Evolutionary conservation across 2,329 filamentous ascomycete species (phyloP).

Genomic region (Fusarium pilosicola): DNA sequence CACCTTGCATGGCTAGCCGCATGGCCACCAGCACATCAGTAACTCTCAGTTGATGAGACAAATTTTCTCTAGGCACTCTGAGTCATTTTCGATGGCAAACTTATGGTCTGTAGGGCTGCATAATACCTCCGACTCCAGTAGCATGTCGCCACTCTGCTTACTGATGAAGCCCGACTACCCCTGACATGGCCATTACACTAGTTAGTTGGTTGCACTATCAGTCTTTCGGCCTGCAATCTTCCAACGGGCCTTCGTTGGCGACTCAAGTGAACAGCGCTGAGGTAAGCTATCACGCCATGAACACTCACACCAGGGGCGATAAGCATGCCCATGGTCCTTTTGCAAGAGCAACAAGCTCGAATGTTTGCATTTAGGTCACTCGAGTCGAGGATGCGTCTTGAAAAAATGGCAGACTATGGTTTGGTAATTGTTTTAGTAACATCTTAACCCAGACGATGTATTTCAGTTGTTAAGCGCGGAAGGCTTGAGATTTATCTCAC

Average conservation of each 20-base stretch:
- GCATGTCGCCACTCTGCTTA: background rate
- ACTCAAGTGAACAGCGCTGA: background rate
- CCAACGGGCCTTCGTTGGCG: background rate
- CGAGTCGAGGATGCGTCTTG: background rate
- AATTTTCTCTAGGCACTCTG: background rate
- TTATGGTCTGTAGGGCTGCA: background rate
- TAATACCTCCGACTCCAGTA: background rate
- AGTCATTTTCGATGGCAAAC: background rate
- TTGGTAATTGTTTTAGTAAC: accelerated
- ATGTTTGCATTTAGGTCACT: too few relatives aligned
- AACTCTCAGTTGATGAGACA: background rate
- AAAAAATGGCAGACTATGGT: too few relatives aligned
- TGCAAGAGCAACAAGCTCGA: background rate
- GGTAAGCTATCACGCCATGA: background rate
- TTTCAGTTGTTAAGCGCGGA: background rate
- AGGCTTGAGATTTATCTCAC: background rate
- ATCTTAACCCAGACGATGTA: background rate
- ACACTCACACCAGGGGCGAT: background rate
- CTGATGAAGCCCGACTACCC: background rate
- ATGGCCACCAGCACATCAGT: background rate
- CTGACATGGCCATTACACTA: background rate
- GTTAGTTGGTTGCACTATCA: background rate
- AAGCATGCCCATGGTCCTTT: background rate
- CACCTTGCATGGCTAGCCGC: background rate
- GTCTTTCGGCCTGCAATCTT: background rate